Percentiles rank a stretch among this genome's conserved stretches.
Evolutionary conservation across 768 basidiomycete species (phyloP).

Genomic region (Fibroporia radiculosa): DNA sequence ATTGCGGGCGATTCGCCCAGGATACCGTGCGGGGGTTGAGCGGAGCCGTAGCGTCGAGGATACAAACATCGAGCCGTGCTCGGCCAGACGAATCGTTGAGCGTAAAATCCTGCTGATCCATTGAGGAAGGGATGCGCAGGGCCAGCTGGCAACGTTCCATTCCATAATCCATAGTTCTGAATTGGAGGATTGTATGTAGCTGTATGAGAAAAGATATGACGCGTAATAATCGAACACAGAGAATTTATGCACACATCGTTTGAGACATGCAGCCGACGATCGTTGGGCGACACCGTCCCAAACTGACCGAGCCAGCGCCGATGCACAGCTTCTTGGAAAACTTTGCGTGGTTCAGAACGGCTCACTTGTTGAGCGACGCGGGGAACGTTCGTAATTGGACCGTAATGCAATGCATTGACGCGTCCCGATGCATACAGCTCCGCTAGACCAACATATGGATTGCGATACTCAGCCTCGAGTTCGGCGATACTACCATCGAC

Average conservation of each 20-base stretch:
- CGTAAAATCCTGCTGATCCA: conserved; percentile 12
- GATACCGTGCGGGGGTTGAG: conserved; percentile 16
- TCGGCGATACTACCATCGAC: background rate
- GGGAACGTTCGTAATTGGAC: conserved; percentile 15
- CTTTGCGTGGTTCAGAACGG: conserved; percentile 12
- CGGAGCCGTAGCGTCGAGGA: conserved; percentile 8
- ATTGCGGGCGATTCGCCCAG: conserved; percentile 12
- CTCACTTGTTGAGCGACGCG: conserved; percentile 17
- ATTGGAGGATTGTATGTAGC: conserved; percentile 18
- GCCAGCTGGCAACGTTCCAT: conserved; percentile 22
- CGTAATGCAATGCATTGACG: conserved; percentile 12
- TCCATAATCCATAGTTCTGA: conserved; percentile 20
- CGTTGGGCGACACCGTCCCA: conserved; percentile 16
- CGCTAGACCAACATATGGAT: conserved; percentile 19
- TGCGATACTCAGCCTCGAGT: conserved; percentile 13
- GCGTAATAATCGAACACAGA: background rate
- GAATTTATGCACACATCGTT: conserved; percentile 6
- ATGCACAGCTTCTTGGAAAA: conserved; percentile 17
- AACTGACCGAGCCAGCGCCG: conserved; percentile 10
- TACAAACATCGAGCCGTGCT: conserved; percentile 13
- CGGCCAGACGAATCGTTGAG: conserved; percentile 2
- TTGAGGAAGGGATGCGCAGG: conserved; percentile 14
- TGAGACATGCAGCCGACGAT: conserved; percentile 16
- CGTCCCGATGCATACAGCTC: conserved; percentile 17
- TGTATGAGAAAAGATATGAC: conserved; percentile 1